phyloP scores from a whole-genome alignment of 805 yeast species.

The Yamadazyma kitorensis region DNA sequence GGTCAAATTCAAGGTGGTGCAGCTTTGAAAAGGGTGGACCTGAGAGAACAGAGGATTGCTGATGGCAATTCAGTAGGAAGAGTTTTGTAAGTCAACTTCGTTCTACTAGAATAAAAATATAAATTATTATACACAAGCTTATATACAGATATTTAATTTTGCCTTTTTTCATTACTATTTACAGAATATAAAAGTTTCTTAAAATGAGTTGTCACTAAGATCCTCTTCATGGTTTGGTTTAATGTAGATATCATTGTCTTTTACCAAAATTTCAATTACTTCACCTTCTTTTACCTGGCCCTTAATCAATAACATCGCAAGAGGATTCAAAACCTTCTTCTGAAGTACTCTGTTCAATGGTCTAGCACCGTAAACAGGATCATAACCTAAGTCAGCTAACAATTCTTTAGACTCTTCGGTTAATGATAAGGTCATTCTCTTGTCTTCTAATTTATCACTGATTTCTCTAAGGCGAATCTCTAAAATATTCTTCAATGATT shows the following conservation, averaged over 20 bases:
- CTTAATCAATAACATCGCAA: conserved; percentile 75
- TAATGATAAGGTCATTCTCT: conserved; percentile 63
- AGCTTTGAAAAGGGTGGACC: conserved; percentile 49
- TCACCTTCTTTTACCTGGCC: conserved; percentile 62
- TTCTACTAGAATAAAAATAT: too few relatives aligned
- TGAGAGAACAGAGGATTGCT: conserved; percentile 44
- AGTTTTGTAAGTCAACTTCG: conserved; percentile 40
- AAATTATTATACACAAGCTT: neutral
- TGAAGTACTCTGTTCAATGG: conserved; percentile 91
- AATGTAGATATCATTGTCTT: conserved; percentile 23
- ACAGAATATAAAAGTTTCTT: conserved; percentile 3
- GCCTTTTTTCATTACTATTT: conserved; percentile 6
- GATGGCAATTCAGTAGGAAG: conserved; percentile 49
- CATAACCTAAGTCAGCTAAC: conserved; percentile 85
- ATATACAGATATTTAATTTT: neutral
- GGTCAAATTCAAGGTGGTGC: conserved; percentile 58
- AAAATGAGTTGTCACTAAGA: too few relatives aligned
- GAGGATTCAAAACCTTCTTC: conserved; percentile 78
- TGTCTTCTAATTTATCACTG: conserved; percentile 70
- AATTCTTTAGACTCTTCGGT: conserved; percentile 67
- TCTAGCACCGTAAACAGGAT: conserved; percentile 90
- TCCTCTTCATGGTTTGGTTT: conserved; percentile 30
- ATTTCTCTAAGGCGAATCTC: conserved; percentile 83
- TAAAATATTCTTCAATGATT: conserved; percentile 73
- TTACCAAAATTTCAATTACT: conserved; percentile 25